Conservation (phyloP, 305 asterid species). For the Solanum hybrid region DNA sequence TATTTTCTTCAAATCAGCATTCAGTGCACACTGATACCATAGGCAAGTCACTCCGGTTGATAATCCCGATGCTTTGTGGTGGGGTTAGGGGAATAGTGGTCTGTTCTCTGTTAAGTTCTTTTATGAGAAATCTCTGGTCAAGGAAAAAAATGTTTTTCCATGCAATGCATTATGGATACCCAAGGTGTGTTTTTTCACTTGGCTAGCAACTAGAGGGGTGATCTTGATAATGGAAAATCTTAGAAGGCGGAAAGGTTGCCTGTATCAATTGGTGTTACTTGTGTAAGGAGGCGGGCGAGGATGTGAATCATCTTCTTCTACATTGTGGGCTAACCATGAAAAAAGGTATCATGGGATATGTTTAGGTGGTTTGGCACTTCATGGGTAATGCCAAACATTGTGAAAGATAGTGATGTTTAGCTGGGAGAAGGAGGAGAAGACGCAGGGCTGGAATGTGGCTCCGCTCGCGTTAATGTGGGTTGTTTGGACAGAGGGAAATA, state of each 20-base stretch:
- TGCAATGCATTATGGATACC: neutral
- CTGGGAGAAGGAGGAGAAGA: neutral
- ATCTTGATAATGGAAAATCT: neutral
- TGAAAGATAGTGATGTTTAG: neutral
- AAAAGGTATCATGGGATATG: neutral
- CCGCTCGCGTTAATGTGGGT: neutral
- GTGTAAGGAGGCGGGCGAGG: neutral
- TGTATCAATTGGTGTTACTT: neutral
- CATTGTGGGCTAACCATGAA: neutral
- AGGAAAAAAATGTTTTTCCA: neutral
- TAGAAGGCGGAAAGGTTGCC: neutral
- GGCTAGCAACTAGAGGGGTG: neutral
- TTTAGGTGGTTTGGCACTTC: neutral
- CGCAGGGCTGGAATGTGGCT: neutral
- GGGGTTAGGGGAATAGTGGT: neutral
- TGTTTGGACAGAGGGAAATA: neutral
- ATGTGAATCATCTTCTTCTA: neutral
- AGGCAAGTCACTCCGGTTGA: neutral
- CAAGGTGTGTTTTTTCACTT: neutral
- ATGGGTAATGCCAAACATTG: neutral
- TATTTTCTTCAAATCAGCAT: neutral
- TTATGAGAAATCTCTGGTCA: neutral
- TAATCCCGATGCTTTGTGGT: neutral
- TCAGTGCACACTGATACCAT: neutral
- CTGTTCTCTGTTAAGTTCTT: neutral